phyloP scores from a whole-genome alignment of 768 basidiomycete genomes.

The Lactarius akahatsu region DNA sequence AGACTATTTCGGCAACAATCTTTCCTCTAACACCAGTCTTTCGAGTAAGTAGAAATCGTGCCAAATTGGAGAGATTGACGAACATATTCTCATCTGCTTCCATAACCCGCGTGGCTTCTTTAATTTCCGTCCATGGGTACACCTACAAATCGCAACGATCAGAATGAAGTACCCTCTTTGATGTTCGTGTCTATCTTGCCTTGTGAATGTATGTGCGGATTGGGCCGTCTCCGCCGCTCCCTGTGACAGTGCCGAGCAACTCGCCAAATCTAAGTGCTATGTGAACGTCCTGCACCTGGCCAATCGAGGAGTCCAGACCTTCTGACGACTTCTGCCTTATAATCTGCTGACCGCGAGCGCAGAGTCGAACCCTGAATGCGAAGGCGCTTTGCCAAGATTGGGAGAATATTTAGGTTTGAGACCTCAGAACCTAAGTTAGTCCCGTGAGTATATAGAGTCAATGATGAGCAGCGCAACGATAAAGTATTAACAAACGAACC shows the following conservation, averaged over 20 bases:
- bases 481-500: slow-evolving; percentile 43
- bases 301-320: slow-evolving; percentile 40
- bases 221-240: slow-evolving; percentile 52
- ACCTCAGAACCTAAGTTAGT: slow-evolving; percentile 49
- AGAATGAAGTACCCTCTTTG: neutral
- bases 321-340: slow-evolving; percentile 70
- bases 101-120: slow-evolving; percentile 82
- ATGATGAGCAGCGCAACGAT: slow-evolving; percentile 21
- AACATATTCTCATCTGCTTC: slow-evolving; percentile 62
- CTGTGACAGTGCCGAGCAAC: slow-evolving; percentile 58
- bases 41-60: slow-evolving; percentile 2
- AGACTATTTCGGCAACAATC: slow-evolving; percentile 33
- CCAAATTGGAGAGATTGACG: slow-evolving; percentile 28
- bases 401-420: slow-evolving; percentile 53
- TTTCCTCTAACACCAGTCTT: slow-evolving; percentile 28
- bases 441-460: slow-evolving; percentile 29
- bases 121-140: slow-evolving; percentile 77
- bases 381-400: slow-evolving; percentile 80
- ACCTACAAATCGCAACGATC: slow-evolving; percentile 46
- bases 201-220: slow-evolving; percentile 79
- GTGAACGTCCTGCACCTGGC: slow-evolving; percentile 9
- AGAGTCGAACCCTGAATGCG: slow-evolving; percentile 88
- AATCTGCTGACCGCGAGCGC: slow-evolving; percentile 67
- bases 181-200: slow-evolving; percentile 40
- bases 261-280: slow-evolving; percentile 51